Base-by-base conservation (phyloP, 441 rosid genomes). In the Gossypium gossypioides region DNA sequence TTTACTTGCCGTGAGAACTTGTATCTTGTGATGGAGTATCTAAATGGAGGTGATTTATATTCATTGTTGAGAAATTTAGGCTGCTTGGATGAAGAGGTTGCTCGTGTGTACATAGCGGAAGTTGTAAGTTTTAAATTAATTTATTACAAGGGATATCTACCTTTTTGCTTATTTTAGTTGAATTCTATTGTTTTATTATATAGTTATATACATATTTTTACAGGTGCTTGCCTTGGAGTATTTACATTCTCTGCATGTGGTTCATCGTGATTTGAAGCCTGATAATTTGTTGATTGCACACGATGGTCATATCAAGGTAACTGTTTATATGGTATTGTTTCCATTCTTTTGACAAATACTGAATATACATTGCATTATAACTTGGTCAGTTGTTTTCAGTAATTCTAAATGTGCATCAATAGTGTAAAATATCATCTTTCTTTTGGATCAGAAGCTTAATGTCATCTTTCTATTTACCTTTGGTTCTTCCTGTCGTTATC, bases 261-360 rank as follows among this genome's bases (percentile, higher is more conserved):
- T 96, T 86, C 99, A 96, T 84, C 97, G 98, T 81, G 99, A 96
- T 86, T 77, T 96, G 91, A 93, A 96, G 89, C 99, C 99, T 37
- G 99, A 96, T 84, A 93, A 93, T 86, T 80, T 96, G 84, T 85
- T 96, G 86, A 96, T 96, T 76, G 98, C 99, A 21, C 99, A 96
- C 76, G 99, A 96, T 87, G 98, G 99, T 74, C 99, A 96, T 81
- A 90, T 93, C 83, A 96, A 96, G 99, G 99, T 96, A 89, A 54
- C 68, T 13, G 51, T 22, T 56, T 1, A 68, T 55, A 52, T 66
- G 25, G 15, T 15, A 58, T 65, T 73, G 51, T 13, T 71, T 61
- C 64, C 16, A 25, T 56, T 18, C 27, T 24, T 15, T 73, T 22
- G 24, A 24, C 22, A 25, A 4, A 75, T 59, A 58, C 34, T 27